These are phyloP conservation scores for Populus simonii DNA, from an alignment of 345 rosid species.

Conservation along the genomic window DNA sequence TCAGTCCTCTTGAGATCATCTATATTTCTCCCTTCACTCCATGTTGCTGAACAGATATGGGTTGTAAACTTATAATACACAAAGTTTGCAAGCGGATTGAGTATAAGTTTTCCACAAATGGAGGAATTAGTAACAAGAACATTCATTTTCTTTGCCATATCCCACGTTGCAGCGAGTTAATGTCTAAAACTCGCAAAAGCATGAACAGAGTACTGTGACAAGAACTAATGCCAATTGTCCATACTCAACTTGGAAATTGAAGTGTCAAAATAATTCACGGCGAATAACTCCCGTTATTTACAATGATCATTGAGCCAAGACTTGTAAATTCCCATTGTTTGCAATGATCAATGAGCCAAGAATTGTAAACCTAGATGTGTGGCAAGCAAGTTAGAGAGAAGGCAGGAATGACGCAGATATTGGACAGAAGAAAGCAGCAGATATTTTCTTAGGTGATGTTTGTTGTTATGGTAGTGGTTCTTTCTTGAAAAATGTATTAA, in stretches of 20 bases:
- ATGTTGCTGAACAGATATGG: background rate
- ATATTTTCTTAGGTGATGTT: no score
- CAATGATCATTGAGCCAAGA: background rate
- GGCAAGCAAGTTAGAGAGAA: background rate
- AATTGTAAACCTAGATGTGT: background rate
- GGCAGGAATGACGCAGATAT: background rate
- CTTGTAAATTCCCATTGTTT: background rate
- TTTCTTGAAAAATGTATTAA: no score
- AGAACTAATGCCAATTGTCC: background rate
- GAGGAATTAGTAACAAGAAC: background rate
- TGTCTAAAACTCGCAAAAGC: background rate
- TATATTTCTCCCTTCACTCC: background rate
- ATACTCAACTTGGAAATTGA: background rate
- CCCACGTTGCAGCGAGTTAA: background rate
- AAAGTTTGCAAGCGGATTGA: background rate
- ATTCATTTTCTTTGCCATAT: background rate
- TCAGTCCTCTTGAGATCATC: background rate
- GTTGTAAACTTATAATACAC: background rate
- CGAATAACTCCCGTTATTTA: background rate
- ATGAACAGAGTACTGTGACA: background rate
- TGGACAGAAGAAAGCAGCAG: background rate
- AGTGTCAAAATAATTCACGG: background rate
- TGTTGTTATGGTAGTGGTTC: accelerated
- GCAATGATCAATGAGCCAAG: no score
- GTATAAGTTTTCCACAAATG: background rate